Conservation (phyloP, 2,329 filamentous ascomycete species). For the Trichoderma oligosporum region DNA sequence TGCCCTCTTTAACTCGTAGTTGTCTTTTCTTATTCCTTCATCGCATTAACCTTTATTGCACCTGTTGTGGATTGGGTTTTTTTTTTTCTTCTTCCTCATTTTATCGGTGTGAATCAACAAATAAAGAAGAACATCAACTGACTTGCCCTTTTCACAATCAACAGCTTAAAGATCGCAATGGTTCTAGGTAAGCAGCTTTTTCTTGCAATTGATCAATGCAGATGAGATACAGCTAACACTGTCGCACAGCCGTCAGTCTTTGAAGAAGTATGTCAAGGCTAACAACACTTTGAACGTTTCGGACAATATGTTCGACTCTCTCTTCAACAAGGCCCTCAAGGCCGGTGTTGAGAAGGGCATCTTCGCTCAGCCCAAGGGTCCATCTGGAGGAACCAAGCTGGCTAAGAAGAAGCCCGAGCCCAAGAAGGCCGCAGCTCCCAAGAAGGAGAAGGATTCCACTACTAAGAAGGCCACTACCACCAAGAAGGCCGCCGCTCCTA, state of each 20-base stretch:
- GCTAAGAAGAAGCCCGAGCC: conserved; percentile 65
- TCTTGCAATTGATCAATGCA: not conserved
- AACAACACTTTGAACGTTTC: conserved; percentile 48
- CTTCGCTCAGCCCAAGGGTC: conserved; percentile 86
- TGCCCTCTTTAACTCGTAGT: not conserved
- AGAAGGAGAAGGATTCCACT: conserved; percentile 34
- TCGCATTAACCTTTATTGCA: conserved; percentile 4
- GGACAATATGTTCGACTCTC: conserved; percentile 60
- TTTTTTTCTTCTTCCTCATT: conserved; percentile 2
- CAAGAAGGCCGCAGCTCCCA: conserved; percentile 36
- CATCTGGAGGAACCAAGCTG: conserved; percentile 89
- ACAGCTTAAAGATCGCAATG: conserved; percentile 61
- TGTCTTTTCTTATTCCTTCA: not conserved
- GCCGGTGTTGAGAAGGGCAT: conserved; percentile 79
- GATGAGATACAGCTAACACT: conserved; percentile 20
- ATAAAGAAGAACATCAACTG: conserved; percentile 32
- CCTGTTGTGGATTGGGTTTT: too few species aligned
- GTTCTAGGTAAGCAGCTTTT: conserved; percentile 40
- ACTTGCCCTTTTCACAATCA: conserved; percentile 33
- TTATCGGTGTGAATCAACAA: not conserved
- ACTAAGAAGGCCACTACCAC: conserved; percentile 35
- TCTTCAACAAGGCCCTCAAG: conserved; percentile 84
- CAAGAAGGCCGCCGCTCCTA: conserved; percentile 32
- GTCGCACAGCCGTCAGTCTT: conserved; percentile 49
- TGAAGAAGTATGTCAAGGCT: conserved; percentile 59